A percentile compares a stretch with the other conserved stretches of the same genome.
These are phyloP conservation scores for Pseudozyma tsukubaensis DNA, from an alignment of 1,284 basidiomycete species.

Conservation along the genomic window DNA sequence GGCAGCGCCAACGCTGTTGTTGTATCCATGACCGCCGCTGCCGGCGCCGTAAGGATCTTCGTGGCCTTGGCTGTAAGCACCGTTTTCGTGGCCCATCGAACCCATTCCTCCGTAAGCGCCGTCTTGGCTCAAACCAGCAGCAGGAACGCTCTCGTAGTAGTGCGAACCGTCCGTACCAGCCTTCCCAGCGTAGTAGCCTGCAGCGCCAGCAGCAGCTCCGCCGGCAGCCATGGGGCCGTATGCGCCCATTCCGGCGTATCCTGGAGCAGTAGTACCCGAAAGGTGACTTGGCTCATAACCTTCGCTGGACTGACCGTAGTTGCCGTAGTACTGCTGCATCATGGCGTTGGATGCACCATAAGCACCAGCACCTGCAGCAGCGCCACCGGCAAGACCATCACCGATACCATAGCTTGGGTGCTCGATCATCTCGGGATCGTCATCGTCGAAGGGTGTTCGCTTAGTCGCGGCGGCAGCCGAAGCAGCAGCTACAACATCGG, in stretches of 20 bases:
- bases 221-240: constrained; percentile 58
- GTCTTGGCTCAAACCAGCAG: constrained; percentile 12
- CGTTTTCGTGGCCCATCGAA: constrained; percentile 45
- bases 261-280: constrained; percentile 55
- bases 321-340: constrained; percentile 56
- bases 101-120: constrained; percentile 34
- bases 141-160: constrained; percentile 53
- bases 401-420: constrained; percentile 54
- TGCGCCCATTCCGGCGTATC: constrained; percentile 62
- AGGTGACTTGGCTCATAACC: constrained; percentile 62
- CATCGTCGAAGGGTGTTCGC: constrained; percentile 67
- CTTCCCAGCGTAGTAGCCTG: constrained; percentile 46
- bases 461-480: constrained; percentile 66
- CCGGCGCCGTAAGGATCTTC: constrained; percentile 36
- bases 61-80: constrained; percentile 32
- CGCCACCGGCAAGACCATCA: constrained; percentile 25
- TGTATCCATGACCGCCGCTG: constrained; percentile 41
- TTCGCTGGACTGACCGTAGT: constrained; percentile 38
- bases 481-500: constrained; percentile 66
- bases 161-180: constrained; percentile 38
- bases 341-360: constrained; percentile 44
- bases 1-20: constrained; percentile 28
- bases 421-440: constrained; percentile 67
- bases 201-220: constrained; percentile 54
- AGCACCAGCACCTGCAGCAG: constrained; percentile 40